Evolutionary conservation across 495 filamentous ascomycete species (phyloP), one percentile per base, ranked within the genome.

Genomic region (Glarea lozoyensis): DNA sequence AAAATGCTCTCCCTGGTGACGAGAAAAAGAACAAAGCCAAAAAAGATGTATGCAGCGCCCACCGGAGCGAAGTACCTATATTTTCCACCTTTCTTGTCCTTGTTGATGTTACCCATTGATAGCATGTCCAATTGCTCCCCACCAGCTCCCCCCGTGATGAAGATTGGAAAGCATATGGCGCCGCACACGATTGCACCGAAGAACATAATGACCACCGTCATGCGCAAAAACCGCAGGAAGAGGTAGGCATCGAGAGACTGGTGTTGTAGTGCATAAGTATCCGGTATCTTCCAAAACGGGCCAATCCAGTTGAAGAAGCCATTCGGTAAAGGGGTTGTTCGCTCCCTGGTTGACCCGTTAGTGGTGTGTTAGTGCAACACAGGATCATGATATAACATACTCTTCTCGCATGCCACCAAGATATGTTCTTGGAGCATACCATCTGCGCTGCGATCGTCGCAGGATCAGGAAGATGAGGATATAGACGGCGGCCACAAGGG

Each of bases 1-100:
- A 77, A 96, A 60, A 98, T 82, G 64, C 78, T 81, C 64, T 98
- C 92, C 35, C 93, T 78, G 47, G 89, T 84, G 47, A 98, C 79
- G 60, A 89, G 79, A 58, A 82, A 84, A 65, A 96, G 83, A 52
- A 98, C 68, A 54, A 96, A 92, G 35, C 76, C 76, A 46, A 89
- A 79, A 59, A 88, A 96, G 44, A 86, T 61, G 78, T 82, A 87
- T 22, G 72, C 71, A 46, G 82, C 58, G 48, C 87, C 73, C 22
- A 67, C 70, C 54, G 93, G 87, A 1, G 88, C 92, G 60, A 82
- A 97, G 64, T 76, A 70, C 20, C 83, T 79, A 42, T 72, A 70
- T 37, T 67, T 75, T 25, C 64, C 52, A 13, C 45, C 27, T 2
- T 53, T 39, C 10, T 67, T 75, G 12, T 67, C 50, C 24, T 52